phyloP scores from a whole-genome alignment of 805 yeast genomes.

The Cyberlindnera lachancei region DNA sequence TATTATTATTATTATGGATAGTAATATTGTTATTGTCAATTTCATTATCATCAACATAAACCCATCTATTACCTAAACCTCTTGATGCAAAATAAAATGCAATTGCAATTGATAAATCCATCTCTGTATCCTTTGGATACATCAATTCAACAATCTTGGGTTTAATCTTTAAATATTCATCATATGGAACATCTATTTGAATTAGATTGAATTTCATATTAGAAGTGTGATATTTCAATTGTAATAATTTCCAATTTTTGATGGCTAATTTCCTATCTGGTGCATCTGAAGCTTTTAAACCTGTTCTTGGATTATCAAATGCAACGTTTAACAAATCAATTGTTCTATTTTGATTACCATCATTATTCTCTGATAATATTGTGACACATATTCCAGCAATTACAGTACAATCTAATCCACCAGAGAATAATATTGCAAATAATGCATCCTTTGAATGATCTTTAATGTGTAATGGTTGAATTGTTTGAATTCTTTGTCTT shows the following conservation, averaged over 20 bases:
- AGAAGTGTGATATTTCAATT: conserved; percentile 35
- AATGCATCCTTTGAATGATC: conserved; percentile 24
- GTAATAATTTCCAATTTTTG: conserved; percentile 50
- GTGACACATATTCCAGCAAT: conserved; percentile 49
- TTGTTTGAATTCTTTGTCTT: conserved; percentile 44
- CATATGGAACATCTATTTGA: conserved; percentile 69
- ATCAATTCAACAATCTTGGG: conserved; percentile 55
- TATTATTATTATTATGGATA: no score
- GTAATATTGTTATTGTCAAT: no score
- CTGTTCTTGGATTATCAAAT: conserved; percentile 81
- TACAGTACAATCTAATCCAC: conserved; percentile 91
- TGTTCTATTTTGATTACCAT: no score
- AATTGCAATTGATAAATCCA: conserved; percentile 92
- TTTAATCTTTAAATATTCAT: conserved; percentile 47
- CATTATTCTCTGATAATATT: conserved; percentile 23
- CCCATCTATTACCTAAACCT: conserved; percentile 33
- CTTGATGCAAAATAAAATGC: conserved; percentile 90
- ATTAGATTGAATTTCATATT: conserved; percentile 39
- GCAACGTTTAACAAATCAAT: conserved; percentile 89
- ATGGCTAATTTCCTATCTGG: conserved; percentile 80
- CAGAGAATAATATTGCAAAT: conserved; percentile 74
- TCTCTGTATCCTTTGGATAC: conserved; percentile 81
- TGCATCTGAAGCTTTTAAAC: conserved; percentile 49
- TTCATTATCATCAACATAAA: conserved; percentile 10
- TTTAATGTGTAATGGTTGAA: conserved; percentile 43